phyloP scores from a whole-genome alignment of 1,284 basidiomycete species.

The Exsudoporus floridanus region DNA sequence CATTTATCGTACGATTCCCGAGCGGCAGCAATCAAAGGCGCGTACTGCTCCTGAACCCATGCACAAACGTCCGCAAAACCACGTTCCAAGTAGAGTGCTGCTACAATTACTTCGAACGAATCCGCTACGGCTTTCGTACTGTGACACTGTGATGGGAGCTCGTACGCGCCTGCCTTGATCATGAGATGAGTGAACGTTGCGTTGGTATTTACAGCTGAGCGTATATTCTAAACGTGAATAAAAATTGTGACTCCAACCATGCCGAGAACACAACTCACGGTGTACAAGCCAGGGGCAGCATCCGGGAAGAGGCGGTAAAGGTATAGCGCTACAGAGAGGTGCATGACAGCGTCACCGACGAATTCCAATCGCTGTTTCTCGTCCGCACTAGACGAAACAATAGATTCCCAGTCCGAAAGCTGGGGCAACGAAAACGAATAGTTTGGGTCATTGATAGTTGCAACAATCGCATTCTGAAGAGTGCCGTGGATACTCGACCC shows the following conservation, averaged over 20 bases:
- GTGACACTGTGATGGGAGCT: constrained; percentile 22
- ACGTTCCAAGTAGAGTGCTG: constrained; percentile 31
- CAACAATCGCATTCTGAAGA: constrained; percentile 27
- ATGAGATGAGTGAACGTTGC: constrained; percentile 35
- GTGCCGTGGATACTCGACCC: constrained; percentile 9
- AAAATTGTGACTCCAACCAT: neutral
- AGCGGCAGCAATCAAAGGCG: constrained; percentile 28
- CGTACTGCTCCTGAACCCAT: constrained; percentile 34
- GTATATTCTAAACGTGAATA: constrained; percentile 22
- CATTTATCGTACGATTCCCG: constrained; percentile 23
- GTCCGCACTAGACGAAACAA: constrained; percentile 28
- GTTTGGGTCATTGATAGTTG: constrained; percentile 29
- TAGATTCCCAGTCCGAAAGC: constrained; percentile 33
- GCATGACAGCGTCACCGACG: constrained; percentile 34
- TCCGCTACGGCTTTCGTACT: constrained; percentile 30
- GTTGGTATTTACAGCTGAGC: constrained; percentile 32
- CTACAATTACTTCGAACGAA: constrained; percentile 35
- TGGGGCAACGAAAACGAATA: constrained; percentile 31
- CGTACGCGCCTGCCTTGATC: constrained; percentile 29
- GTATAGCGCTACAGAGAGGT: constrained; percentile 31
- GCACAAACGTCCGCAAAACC: constrained; percentile 28
- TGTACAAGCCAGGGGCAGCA: constrained; percentile 32
- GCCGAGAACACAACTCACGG: constrained; percentile 14
- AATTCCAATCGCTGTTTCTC: constrained; percentile 34
- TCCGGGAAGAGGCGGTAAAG: constrained; percentile 32